Conservation (phyloP, 163 green algal genomes). For the Volvox carteri region DNA sequence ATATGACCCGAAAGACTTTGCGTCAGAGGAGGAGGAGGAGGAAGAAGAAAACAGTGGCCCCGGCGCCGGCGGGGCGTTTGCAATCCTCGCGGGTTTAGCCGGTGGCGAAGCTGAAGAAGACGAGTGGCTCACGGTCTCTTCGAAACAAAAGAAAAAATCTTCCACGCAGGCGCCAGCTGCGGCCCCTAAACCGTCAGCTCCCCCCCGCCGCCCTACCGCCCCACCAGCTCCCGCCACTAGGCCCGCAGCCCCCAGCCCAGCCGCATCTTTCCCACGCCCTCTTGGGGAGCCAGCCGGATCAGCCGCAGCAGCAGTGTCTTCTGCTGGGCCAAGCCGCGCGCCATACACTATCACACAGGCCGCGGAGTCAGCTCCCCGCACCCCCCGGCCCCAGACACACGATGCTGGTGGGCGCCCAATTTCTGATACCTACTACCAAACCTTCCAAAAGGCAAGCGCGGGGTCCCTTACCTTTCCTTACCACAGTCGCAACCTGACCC, state of each 20-base stretch:
- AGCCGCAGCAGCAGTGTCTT: not conserved
- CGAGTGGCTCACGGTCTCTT: not conserved
- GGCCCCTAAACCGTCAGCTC: not conserved
- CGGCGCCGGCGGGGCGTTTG: slow-evolving; percentile 12
- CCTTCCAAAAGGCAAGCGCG: slow-evolving; percentile 37
- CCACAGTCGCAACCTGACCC: too few relatives aligned
- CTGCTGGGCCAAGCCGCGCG: not conserved
- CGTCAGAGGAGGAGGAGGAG: not conserved
- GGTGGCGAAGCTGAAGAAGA: slow-evolving; percentile 26
- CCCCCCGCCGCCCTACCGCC: not conserved
- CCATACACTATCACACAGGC: not conserved
- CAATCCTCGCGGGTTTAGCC: not conserved
- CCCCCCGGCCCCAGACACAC: slow-evolving; percentile 21
- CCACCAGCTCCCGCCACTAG: not conserved
- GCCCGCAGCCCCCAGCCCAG: not conserved
- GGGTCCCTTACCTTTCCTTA: too few relatives aligned
- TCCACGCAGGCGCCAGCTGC: not conserved
- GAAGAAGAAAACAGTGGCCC: not conserved
- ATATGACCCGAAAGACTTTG: slow-evolving; percentile 30
- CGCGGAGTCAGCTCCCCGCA: not conserved
- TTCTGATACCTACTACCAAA: slow-evolving; percentile 50
- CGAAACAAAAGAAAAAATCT: slow-evolving; percentile 1
- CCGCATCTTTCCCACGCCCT: not conserved
- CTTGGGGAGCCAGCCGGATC: not conserved
- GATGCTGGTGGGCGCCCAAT: slow-evolving; percentile 28